These are phyloP conservation scores for Erythrophleum ivorense DNA, from an alignment of 331 rosid species.

Conservation along the genomic window DNA sequence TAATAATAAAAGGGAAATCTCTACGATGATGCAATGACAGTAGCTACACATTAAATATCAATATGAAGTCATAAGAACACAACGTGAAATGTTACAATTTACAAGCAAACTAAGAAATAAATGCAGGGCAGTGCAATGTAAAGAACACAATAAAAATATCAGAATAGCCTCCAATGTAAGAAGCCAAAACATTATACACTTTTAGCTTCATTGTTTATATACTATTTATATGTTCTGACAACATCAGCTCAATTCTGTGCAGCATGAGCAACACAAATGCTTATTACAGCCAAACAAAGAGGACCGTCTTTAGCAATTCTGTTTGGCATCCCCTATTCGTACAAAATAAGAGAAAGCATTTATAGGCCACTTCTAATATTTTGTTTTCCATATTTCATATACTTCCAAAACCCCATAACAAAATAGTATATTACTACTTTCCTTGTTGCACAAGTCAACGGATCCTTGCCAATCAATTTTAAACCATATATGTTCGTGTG, in stretches of 20 bases:
- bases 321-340: background rate
- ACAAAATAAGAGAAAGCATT: constrained; percentile 24
- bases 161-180: constrained; percentile 13
- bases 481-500: background rate
- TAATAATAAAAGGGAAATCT: background rate
- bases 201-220: constrained; percentile 5
- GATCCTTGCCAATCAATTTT: constrained; percentile 14
- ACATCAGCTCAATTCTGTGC: constrained; percentile 1
- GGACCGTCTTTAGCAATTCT: constrained; percentile 5
- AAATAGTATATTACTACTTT: constrained; percentile 9
- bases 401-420: constrained; percentile 32
- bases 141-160: constrained; percentile 11
- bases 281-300: constrained; percentile 1
- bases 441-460: constrained; percentile 23
- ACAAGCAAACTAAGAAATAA: constrained; percentile 24
- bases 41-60: constrained; percentile 5
- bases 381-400: background rate
- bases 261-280: constrained; percentile 18
- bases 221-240: constrained; percentile 14
- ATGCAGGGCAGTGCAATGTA: constrained; percentile 11
- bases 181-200: constrained; percentile 18
- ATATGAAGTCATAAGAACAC: background rate
- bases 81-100: background rate
- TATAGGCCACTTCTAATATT: too few species aligned
- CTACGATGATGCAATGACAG: constrained; percentile 23